phyloP scores from a whole-genome alignment of 371 early-diverging fungal genomes.

The Globomyces sp. region DNA sequence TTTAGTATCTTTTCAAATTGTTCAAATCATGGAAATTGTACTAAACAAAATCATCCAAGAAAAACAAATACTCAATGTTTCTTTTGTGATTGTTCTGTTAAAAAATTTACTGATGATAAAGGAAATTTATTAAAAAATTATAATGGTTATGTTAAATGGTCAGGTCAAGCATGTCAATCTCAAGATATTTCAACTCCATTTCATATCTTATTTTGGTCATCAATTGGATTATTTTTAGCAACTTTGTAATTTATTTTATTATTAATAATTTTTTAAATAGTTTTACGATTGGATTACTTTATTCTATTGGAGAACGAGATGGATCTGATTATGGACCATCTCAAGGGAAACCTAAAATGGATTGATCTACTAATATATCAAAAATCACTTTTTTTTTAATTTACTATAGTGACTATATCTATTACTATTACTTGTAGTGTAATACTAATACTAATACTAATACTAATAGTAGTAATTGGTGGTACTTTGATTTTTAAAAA shows the following conservation, averaged over 20 bases:
- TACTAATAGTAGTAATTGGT: too few relatives aligned
- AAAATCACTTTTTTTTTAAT: not conserved
- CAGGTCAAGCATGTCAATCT: slow-evolving; percentile 9
- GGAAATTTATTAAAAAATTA: slow-evolving; percentile 17
- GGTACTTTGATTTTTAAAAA: too few relatives aligned
- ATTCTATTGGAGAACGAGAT: slow-evolving; percentile 3
- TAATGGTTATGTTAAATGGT: slow-evolving; percentile 13
- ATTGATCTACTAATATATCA: not conserved
- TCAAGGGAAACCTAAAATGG: slow-evolving; percentile 4
- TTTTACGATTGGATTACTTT: slow-evolving; percentile 4
- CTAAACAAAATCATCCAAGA: slow-evolving; percentile 6
- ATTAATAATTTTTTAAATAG: not conserved
- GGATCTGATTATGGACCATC: not conserved
- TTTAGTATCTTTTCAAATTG: slow-evolving; percentile 8
- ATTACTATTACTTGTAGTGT: too few relatives aligned
- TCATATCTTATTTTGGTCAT: slow-evolving; percentile 12
- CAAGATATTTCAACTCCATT: slow-evolving; percentile 15
- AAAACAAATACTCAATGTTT: slow-evolving; percentile 9
- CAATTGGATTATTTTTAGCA: not conserved
- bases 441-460: too few relatives aligned
- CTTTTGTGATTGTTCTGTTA: slow-evolving; percentile 12
- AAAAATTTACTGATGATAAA: slow-evolving; percentile 3
- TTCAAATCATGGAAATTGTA: slow-evolving; percentile 10
- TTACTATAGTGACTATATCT: too few relatives aligned
- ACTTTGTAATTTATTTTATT: not conserved